Evolutionary conservation across 2,329 filamentous ascomycete species (phyloP).

Genomic region (Apiospora aurea): DNA sequence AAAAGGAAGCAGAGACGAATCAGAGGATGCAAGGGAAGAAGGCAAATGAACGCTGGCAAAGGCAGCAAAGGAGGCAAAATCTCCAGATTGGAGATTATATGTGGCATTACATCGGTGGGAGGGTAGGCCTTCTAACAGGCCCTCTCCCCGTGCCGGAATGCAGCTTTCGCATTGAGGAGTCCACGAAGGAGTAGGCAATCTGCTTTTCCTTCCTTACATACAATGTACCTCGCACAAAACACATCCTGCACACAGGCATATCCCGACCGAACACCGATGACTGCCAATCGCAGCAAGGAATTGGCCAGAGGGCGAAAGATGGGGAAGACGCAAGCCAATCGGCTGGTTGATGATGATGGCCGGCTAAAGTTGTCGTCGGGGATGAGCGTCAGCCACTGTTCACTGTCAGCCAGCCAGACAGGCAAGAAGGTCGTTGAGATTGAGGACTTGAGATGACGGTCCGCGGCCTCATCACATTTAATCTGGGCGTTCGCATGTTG

Average conservation of each 20-base stretch:
- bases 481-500: not conserved
- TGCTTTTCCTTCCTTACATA: too few relatives aligned
- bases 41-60: not conserved
- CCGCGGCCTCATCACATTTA: not conserved
- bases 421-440: too few relatives aligned
- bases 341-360: not conserved
- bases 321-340: not conserved
- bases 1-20: not conserved
- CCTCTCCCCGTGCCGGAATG: not conserved
- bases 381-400: not conserved
- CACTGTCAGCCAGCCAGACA: not conserved
- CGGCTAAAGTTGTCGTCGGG: not conserved
- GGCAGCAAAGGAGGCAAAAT: not conserved
- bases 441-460: not conserved
- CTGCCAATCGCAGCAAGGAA: not conserved
- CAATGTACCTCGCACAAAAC: not conserved
- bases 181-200: not conserved
- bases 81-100: not conserved
- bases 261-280: not conserved
- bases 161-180: not conserved
- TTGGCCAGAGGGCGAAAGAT: not conserved
- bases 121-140: not conserved
- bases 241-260: not conserved
- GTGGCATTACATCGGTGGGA: conserved; percentile 10
- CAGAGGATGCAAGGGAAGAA: not conserved